Conservation (phyloP, 1,284 basidiomycete genomes). For the Spongispora temasekensis region DNA sequence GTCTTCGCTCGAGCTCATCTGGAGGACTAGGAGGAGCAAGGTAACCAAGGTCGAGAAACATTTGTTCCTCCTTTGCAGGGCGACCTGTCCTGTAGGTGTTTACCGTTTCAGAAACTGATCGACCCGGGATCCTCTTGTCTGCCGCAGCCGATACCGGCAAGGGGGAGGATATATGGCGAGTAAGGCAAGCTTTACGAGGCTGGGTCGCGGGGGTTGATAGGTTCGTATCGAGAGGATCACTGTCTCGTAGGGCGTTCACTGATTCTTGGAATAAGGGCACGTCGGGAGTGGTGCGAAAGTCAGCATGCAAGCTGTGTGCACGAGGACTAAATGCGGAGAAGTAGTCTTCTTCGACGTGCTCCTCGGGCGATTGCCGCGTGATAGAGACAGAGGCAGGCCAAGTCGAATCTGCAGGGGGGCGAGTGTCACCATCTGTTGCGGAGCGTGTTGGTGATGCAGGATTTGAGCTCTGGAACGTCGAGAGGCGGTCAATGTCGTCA, state of each 20-base stretch:
- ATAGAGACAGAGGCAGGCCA: constrained; percentile 21
- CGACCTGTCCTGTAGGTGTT: constrained; percentile 42
- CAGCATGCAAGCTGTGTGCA: constrained; percentile 24
- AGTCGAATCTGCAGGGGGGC: constrained; percentile 8
- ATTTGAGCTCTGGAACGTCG: constrained; percentile 29
- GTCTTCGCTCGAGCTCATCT: constrained; percentile 75
- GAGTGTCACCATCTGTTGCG: constrained; percentile 9
- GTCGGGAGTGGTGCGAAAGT: constrained; percentile 14
- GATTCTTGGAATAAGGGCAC: constrained; percentile 32
- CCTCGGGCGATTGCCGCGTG: constrained; percentile 28
- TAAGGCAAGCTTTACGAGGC: constrained; percentile 52
- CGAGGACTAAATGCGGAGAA: constrained; percentile 32
- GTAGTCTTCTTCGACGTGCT: constrained; percentile 33
- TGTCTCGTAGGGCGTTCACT: constrained; percentile 27
- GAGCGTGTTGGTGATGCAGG: constrained; percentile 26
- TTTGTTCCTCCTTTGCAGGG: constrained; percentile 63
- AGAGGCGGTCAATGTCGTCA: constrained; percentile 33
- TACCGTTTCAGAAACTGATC: constrained; percentile 39
- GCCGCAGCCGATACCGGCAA: constrained; percentile 46
- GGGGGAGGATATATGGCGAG: constrained; percentile 62
- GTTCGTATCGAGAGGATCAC: constrained; percentile 26
- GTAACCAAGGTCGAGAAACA: constrained; percentile 64
- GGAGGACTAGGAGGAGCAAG: constrained; percentile 80
- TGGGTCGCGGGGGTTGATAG: constrained; percentile 42
- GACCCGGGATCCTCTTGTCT: constrained; percentile 42